phyloP scores from a whole-genome alignment of 75 land plant genomes.

The Chamaecyparis obtusa region DNA sequence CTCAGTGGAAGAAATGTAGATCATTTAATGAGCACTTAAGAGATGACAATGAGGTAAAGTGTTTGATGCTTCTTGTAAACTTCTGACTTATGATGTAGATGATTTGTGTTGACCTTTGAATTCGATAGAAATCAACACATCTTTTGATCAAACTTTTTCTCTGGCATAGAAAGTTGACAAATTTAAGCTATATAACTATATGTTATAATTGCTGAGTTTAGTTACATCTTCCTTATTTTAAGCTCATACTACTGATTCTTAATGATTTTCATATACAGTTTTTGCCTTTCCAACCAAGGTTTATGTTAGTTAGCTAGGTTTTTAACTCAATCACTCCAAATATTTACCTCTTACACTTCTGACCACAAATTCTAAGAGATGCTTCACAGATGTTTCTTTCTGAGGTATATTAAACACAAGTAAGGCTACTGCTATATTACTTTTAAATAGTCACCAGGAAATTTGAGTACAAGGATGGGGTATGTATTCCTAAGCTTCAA shows the following conservation, averaged over 20 bases:
- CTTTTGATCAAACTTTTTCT: not conserved
- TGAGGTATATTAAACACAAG: not conserved
- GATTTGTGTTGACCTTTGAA: not conserved
- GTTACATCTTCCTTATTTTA: not conserved
- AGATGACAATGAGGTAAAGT: constrained; percentile 57
- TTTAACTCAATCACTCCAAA: not conserved
- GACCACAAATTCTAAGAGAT: not conserved
- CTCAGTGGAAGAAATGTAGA: constrained; percentile 68
- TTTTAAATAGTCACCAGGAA: not conserved
- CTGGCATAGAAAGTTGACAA: not conserved
- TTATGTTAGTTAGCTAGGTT: not conserved
- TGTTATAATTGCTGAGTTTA: not conserved
- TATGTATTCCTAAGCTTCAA: not conserved
- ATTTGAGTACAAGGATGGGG: not conserved
- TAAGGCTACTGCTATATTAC: not conserved
- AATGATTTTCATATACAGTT: too few species aligned
- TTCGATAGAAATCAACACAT: not conserved
- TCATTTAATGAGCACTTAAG: constrained; percentile 13
- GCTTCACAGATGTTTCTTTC: not conserved
- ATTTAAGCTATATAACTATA: not conserved
- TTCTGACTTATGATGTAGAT: not conserved
- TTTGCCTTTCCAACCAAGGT: not conserved
- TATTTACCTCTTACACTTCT: not conserved
- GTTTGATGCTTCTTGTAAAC: not conserved
- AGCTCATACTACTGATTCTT: not conserved